Base-by-base conservation (phyloP, 306 rosid genomes). In the Vachellia pachyceras region DNA sequence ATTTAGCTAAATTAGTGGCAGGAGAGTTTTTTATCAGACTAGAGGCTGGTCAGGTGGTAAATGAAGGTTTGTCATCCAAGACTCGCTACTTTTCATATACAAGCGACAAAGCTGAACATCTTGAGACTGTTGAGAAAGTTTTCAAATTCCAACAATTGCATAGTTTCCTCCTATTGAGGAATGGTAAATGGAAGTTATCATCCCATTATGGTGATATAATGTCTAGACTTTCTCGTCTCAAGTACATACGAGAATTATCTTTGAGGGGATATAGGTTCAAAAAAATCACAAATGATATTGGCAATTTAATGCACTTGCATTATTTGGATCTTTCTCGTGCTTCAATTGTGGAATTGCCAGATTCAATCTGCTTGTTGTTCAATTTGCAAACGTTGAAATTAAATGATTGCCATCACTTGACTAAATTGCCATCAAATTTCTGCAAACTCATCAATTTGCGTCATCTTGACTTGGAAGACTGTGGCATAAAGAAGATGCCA, bases 271-370 rank as follows among this genome's bases (percentile, higher is more conserved):
- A 50, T 25, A 25, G 37, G n/a, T n/a, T n/a, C n/a, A n/a, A n/a
- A n/a, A n/a, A n/a, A n/a, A n/a, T 77, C 47, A 25, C 76, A 6
- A 69, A 10, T 60, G 66, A 18, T n/a, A 25, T 85, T 47, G 0
- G 78, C 6, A 78, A 78, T 18, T 36, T 85, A 54, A 78, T 39
- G 10, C 83, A 67, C 45, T 25, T 85, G 23, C 83, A 78, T 20
- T 85, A 82, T 73, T 68, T 85, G 10, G 47, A 85, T 47, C 77
- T 68, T 67, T 20, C 83, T n/a, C n/a, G n/a, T 1, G 0, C 60
- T 6, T 2, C 0, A 9, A 0, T 20, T n/a, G 1, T 8, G 64
- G 22, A n/a, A 57, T 22, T 57, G 10, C 29, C 33, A 3, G 9
- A 57, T 57, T 57, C 64, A 57, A n/a, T 57, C 33, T 57, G 64